Evolutionary conservation across 306 rosid genomes (phyloP).

Genomic region (Crotalaria pallida): DNA sequence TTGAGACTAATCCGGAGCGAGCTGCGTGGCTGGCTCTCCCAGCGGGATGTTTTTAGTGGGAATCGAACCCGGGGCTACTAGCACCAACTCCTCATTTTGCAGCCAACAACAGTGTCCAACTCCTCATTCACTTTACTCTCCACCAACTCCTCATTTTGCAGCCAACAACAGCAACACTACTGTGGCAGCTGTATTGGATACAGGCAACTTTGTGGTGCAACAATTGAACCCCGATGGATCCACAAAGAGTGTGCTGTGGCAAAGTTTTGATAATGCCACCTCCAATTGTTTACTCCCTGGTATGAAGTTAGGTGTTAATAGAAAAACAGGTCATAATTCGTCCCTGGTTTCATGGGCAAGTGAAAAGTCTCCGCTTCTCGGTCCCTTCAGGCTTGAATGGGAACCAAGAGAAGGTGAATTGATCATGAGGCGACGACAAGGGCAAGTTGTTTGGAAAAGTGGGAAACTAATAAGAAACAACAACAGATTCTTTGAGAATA

Average conservation of each 20-base stretch:
- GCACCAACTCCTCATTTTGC: too few species aligned
- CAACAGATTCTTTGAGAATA: neutral
- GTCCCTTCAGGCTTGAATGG: slow-evolving; percentile 22
- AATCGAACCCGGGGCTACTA: too few species aligned
- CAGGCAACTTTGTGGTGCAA: slow-evolving; percentile 25
- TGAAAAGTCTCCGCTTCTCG: rapidly evolving
- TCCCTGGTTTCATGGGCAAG: neutral
- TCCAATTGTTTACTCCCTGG: neutral
- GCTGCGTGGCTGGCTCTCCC: too few species aligned
- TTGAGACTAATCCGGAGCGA: too few species aligned
- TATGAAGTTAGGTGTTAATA: slow-evolving; percentile 29
- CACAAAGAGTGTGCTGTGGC: too few species aligned
- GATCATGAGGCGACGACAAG: neutral
- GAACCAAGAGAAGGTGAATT: neutral
- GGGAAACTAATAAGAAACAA: neutral
- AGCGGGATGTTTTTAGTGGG: too few species aligned
- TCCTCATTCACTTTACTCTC: neutral
- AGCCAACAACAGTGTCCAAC: too few species aligned
- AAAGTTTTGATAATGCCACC: slow-evolving; percentile 28
- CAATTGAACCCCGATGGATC: too few species aligned
- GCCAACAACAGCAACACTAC: neutral
- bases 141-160: neutral
- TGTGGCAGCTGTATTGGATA: slow-evolving; percentile 13
- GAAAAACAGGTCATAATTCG: neutral
- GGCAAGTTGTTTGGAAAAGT: neutral